Percentiles rank a stretch among this genome's conserved stretches.
phyloP scores from a whole-genome alignment of 441 rosid species.

The Daphne laureola region DNA sequence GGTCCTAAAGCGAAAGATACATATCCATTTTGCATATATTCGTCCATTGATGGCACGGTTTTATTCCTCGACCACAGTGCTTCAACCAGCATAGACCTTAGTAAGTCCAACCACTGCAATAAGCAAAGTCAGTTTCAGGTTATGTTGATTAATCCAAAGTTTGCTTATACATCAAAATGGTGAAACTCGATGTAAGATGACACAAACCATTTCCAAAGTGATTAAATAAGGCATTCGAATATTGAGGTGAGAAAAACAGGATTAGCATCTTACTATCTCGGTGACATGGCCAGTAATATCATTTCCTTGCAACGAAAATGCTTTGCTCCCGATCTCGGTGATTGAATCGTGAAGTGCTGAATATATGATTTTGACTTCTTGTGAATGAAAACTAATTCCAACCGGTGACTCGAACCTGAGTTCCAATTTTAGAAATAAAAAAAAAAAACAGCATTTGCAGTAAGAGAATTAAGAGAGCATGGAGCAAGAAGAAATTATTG shows the following conservation, averaged over 20 bases:
- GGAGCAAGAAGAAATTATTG: background rate
- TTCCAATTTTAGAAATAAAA: constrained; percentile 11
- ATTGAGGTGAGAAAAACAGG: background rate
- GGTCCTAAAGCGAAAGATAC: constrained; percentile 79
- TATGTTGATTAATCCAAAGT: background rate
- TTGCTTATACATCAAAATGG: background rate
- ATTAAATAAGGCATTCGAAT: background rate
- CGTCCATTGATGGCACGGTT: constrained; percentile 48
- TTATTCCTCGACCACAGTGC: constrained; percentile 44
- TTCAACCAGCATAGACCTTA: constrained; percentile 61
- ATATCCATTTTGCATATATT: constrained; percentile 65
- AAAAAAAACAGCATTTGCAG: constrained; percentile 5
- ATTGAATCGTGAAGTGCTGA: constrained; percentile 58
- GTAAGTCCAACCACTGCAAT: constrained; percentile 74
- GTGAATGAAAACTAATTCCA: constrained; percentile 45
- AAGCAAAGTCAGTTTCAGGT: constrained; percentile 3
- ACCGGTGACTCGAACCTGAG: constrained; percentile 56
- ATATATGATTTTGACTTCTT: constrained; percentile 67
- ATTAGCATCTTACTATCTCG: constrained; percentile 33
- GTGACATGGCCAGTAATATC: constrained; percentile 37
- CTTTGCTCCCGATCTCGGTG: constrained; percentile 60
- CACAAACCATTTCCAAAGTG: too few relatives aligned
- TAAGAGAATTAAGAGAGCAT: constrained; percentile 9
- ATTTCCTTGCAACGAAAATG: constrained; percentile 57
- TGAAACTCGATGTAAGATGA: background rate